phyloP scores from a whole-genome alignment of 2,329 filamentous ascomycete genomes.

The Penicillium freii region DNA sequence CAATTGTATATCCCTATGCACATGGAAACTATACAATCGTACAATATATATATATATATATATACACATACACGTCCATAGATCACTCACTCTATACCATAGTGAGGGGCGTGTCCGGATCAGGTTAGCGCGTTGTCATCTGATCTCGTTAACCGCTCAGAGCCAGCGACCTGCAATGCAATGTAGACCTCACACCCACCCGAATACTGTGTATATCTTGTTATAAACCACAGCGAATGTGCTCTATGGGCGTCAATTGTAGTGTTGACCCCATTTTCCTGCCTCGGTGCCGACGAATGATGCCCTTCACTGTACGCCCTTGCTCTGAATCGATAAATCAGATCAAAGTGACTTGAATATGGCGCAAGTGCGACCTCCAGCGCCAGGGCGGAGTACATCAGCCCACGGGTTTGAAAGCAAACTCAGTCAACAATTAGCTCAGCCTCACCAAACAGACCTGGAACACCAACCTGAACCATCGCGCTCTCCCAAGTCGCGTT shows the following conservation, averaged over 20 bases:
- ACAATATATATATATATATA: background rate
- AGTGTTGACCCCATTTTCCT: background rate
- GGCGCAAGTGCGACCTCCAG: slow-evolving; percentile 22
- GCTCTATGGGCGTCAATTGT: background rate
- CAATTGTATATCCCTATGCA: background rate
- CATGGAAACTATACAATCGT: background rate
- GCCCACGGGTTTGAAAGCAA: slow-evolving; percentile 35
- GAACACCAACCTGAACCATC: slow-evolving; percentile 21
- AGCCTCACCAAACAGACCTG: slow-evolving; percentile 22
- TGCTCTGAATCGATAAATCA: slow-evolving; percentile 5
- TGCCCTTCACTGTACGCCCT: slow-evolving; percentile 5
- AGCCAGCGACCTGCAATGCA: slow-evolving; percentile 2
- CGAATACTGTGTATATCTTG: background rate
- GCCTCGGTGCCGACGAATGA: background rate
- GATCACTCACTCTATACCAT: background rate
- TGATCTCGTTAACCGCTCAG: slow-evolving; percentile 11
- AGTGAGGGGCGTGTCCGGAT: background rate
- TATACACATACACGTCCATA: too few relatives aligned
- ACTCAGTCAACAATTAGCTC: slow-evolving; percentile 38
- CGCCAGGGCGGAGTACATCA: slow-evolving; percentile 21
- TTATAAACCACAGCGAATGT: background rate
- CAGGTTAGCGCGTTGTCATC: slow-evolving; percentile 8
- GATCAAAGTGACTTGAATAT: slow-evolving; percentile 16
- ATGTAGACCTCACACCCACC: background rate
- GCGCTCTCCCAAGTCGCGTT: slow-evolving; percentile 55